Conservation (phyloP, 805 yeast species). For the Blastobotrys terrestris region DNA sequence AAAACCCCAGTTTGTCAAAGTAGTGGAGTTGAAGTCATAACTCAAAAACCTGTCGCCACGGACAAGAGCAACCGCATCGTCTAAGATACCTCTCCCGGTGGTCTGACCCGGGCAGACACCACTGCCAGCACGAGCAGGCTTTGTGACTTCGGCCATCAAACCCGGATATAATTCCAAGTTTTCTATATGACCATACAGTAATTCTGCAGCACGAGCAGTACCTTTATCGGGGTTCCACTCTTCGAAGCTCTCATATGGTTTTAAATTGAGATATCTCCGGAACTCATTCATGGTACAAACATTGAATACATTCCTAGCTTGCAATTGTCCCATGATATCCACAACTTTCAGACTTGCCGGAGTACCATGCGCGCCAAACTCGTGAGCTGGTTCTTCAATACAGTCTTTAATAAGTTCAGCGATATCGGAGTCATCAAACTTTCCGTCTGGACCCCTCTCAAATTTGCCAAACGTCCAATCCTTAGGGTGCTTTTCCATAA, state of each 20-base stretch:
- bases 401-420: constrained; percentile 4
- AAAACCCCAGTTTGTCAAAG: constrained; percentile 3
- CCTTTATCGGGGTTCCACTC: constrained; percentile 3
- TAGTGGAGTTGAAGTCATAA: constrained; percentile 1
- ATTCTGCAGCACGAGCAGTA: constrained; percentile 4
- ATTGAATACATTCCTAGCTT: constrained; percentile 3
- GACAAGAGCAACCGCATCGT: constrained; percentile 3
- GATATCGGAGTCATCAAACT: constrained; percentile 1
- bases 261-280: constrained; percentile 4
- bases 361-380: constrained; percentile 1
- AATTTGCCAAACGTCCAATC: constrained; percentile 3
- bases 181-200: constrained; percentile 2
- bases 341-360: constrained; percentile 2
- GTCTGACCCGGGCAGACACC: constrained; percentile 5
- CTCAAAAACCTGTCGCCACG: constrained; percentile 4
- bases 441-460: constrained; percentile 1
- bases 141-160: constrained; percentile 4
- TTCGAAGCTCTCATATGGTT: neutral
- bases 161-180: constrained; percentile 4
- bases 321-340: neutral
- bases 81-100: constrained; percentile 2
- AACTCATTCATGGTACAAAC: constrained; percentile 3
- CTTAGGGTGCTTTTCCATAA: neutral
- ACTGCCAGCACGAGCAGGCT: constrained; percentile 2
- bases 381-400: constrained; percentile 5